Conservation (phyloP, 345 rosid genomes). For the Salix brachista region DNA sequence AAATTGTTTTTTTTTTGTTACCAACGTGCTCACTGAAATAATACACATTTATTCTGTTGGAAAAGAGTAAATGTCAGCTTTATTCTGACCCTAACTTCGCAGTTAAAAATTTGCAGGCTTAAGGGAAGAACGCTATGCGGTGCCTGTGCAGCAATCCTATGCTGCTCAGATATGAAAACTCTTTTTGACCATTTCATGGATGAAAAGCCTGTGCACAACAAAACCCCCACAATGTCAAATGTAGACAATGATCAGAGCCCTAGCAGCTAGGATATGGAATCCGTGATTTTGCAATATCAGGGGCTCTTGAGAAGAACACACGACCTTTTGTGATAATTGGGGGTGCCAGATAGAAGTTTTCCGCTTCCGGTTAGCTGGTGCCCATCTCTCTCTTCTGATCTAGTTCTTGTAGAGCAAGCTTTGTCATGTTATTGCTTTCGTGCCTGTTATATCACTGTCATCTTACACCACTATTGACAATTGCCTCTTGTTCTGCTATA, state of each 20-base stretch:
- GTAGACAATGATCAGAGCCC: neutral
- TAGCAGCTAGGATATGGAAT: neutral
- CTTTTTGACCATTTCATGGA: neutral
- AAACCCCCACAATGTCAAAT: neutral
- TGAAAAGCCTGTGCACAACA: neutral
- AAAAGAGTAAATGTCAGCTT: too few relatives aligned
- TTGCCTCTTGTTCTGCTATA: neutral
- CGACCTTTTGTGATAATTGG: neutral
- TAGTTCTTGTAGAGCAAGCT: neutral
- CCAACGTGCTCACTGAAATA: too few relatives aligned
- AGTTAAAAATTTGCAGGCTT: neutral
- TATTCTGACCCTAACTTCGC: neutral
- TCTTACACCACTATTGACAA: neutral
- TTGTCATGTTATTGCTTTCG: neutral
- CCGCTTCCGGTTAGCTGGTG: neutral
- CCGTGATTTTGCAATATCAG: neutral
- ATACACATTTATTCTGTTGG: too few relatives aligned
- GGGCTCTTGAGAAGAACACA: neutral
- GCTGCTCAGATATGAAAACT: neutral
- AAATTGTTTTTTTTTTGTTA: too few relatives aligned
- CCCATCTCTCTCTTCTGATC: neutral
- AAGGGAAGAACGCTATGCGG: neutral
- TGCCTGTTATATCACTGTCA: neutral
- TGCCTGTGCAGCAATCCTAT: neutral
- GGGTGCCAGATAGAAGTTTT: neutral